Evolutionary conservation across 2,329 filamentous ascomycete species (phyloP), one percentile per base, ranked within the genome.

Genomic region (Xylariaceae sp.): DNA sequence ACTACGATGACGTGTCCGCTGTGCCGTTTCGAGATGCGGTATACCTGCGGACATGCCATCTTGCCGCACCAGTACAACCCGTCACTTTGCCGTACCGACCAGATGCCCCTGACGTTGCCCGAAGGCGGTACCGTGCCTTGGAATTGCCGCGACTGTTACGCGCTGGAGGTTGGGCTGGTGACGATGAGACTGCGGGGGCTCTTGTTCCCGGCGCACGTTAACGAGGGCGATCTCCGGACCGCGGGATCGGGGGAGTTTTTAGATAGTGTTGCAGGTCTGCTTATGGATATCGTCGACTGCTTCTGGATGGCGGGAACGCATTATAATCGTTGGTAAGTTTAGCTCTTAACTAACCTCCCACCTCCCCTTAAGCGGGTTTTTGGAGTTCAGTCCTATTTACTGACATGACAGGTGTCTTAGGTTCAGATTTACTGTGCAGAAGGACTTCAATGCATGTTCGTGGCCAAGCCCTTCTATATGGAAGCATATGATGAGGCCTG

Each of bases 1-100:
- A 39, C 2, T 8, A 8, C 8, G 1, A 3, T 26, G 0, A 11
- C n/a, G 6, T 65, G 64, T 29, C 60, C 64, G 1, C 3, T 60
- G 0, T 66, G 64, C 4, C 58, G 63, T 1, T 56, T 48, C 29
- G 5, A 19, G 3, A 9, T 63, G 2, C 0, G 2, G 1, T 57
- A 66, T n/a, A 0, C 2, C 0, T 66, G 64, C 39, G 55, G 53
- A 0, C 62, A 65, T 44, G 2, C 6, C 1, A 32, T 66, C 2
- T 3, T 3, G 6, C 32, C 60, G 2, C 31, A 11, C 1, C 30
- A 41, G 0, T 62, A 61, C 27, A 37, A 60, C 6, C 42, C 55
- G 0, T 4, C 4, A 3, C 6, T 29, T 11, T 1, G 1, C 1
- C 41, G 57, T n/a, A 3, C 1, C 1, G 27, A 29, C 0, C 56